These are phyloP conservation scores for Diutina ranongensis DNA, from an alignment of 1,139 yeast species.

Conservation along the genomic window DNA sequence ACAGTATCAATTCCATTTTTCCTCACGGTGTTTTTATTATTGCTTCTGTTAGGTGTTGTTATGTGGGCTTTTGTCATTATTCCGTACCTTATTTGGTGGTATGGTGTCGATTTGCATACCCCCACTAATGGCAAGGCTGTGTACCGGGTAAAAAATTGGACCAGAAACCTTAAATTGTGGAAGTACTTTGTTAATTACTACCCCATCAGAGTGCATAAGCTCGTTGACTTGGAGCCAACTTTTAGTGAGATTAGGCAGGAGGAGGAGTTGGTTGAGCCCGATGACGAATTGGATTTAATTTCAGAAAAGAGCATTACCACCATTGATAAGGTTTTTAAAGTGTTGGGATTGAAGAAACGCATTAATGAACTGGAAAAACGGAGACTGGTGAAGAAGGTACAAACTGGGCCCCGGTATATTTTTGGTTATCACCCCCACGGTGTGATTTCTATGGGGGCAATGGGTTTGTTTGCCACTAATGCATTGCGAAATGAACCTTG, in stretches of 20 bases:
- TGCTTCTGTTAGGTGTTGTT: constrained; percentile 53
- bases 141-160: constrained; percentile 42
- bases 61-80: constrained; percentile 54
- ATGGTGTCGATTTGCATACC: constrained; percentile 44
- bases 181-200: constrained; percentile 65
- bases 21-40: constrained; percentile 37
- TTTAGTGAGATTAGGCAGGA: constrained; percentile 27
- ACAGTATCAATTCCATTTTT: constrained; percentile 59
- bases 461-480: constrained; percentile 79
- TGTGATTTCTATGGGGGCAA: constrained; percentile 83
- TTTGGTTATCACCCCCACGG: constrained; percentile 98
- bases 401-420: constrained; percentile 69
- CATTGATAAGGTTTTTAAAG: constrained; percentile 26
- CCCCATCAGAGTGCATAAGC: constrained; percentile 67
- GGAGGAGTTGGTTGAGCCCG: constrained; percentile 14
- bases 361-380: constrained; percentile 19
- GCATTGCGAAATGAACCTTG: constrained; percentile 42
- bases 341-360: constrained; percentile 28
- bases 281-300: constrained; percentile 35
- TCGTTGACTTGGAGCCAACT: constrained; percentile 66
- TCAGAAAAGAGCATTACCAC: constrained; percentile 27
- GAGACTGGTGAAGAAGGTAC: constrained; percentile 13
- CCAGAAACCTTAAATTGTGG: constrained; percentile 58
- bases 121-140: constrained; percentile 65
- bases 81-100: constrained; percentile 52